These are phyloP conservation scores for Pseudogymnoascus sp. DNA, from an alignment of 2,329 filamentous ascomycete species.

Conservation along the genomic window DNA sequence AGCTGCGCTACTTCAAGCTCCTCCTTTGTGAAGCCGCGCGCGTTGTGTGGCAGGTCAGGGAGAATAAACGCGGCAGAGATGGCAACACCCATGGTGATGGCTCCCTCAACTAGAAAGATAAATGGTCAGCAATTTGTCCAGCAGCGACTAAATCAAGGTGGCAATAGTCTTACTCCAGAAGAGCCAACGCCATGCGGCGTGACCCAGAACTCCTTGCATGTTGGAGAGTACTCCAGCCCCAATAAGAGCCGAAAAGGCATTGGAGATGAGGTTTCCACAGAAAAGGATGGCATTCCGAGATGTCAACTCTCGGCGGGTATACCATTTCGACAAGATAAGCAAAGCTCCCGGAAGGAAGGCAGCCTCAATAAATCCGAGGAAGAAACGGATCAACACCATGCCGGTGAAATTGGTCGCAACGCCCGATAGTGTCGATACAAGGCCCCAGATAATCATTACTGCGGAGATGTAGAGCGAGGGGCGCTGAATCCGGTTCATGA, in stretches of 20 bases:
- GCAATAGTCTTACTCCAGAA: slow-evolving; percentile 37
- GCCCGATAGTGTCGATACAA: slow-evolving; percentile 16
- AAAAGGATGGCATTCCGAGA: slow-evolving; percentile 49
- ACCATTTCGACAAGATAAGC: slow-evolving; percentile 58
- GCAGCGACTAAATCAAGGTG: neutral
- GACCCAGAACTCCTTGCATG: slow-evolving; percentile 46
- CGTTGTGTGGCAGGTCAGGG: slow-evolving; percentile 48
- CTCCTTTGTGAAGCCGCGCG: slow-evolving; percentile 50
- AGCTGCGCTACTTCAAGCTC: slow-evolving; percentile 48
- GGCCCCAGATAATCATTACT: slow-evolving; percentile 30
- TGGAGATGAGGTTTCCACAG: slow-evolving; percentile 51
- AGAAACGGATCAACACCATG: slow-evolving; percentile 49
- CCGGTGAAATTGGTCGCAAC: slow-evolving; percentile 39
- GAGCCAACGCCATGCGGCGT: slow-evolving; percentile 53
- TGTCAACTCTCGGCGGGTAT: slow-evolving; percentile 51
- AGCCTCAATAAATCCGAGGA: slow-evolving; percentile 55
- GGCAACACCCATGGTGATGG: slow-evolving; percentile 42
- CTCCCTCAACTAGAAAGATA: slow-evolving; percentile 40
- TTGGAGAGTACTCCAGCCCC: slow-evolving; percentile 51
- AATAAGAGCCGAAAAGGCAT: slow-evolving; percentile 51
- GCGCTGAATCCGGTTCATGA: slow-evolving; percentile 45
- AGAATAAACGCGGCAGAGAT: slow-evolving; percentile 40
- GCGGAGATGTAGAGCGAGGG: slow-evolving; percentile 43
- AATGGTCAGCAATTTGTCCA: slow-evolving; percentile 36
- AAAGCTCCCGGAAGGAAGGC: slow-evolving; percentile 57